Evolutionary conservation across 805 yeast genomes (phyloP), one percentile per base, ranked within the genome.

Genomic region (Monosporozyma yasuniensis): DNA sequence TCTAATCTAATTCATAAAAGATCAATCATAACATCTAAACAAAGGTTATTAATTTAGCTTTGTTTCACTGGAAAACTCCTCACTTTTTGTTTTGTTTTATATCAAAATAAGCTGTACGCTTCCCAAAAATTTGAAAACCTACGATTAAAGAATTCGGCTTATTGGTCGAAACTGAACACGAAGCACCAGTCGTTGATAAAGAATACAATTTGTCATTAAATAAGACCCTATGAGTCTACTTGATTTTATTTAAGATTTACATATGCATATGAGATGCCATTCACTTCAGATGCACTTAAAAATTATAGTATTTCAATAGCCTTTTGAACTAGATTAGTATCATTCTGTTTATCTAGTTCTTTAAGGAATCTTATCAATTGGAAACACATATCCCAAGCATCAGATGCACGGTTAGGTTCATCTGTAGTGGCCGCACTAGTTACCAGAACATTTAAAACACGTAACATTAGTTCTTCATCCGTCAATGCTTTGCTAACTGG

Each of bases 351-450:
- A 53, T 66, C 70, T 3, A 64, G 51, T 11, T 58, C 64, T 39
- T 56, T 58, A 28, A 66, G 50, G 8, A 66, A 52, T 30, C 68
- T 49, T 25, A 60, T 56, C 30, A 66, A 49, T 46, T 66, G 70
- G 51, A 66, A 64, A 23, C 68, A 63, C 65, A 66, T 58, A 25
- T 64, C 68, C 70, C 70, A 66, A 3, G 59, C 58, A 11, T 64
- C 67, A 4, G 60, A 57, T 4, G 70, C 68, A 44, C 54, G 56
- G 8, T 48, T 50, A 12, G 51, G 50, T 25, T 59, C 62, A 4
- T 54, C 44, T 1, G 64, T 43, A 22, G 53, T 52, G 2, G 65
- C 59, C 3, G 68, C 70, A 46, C 63, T 59, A 19, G 57, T 52
- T 7, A 64, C 67, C 6, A 66, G 52, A 11, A 64, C 50, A 41